These are phyloP conservation scores for Macroventuria anomochaeta DNA, from an alignment of 2,329 filamentous ascomycete species.

Conservation along the genomic window DNA sequence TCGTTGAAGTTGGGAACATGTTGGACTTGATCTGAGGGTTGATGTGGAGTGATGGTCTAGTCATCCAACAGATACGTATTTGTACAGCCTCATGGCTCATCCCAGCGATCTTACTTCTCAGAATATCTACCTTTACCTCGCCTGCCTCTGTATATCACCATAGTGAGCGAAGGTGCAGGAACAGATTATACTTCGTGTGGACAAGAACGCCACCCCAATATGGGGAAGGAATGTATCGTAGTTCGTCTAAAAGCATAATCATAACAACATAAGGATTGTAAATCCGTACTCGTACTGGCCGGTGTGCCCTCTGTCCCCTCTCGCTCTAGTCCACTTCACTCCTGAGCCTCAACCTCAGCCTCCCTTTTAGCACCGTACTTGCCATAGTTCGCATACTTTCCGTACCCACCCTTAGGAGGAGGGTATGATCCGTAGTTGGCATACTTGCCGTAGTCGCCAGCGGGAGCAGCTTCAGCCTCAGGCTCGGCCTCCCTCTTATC, in stretches of 20 bases:
- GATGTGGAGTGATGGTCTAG: too few relatives aligned
- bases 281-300: background rate
- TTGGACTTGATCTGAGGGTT: too few relatives aligned
- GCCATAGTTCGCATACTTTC: slow-evolving; percentile 25
- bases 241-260: background rate
- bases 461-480: background rate
- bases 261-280: slow-evolving; percentile 4
- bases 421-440: slow-evolving; percentile 19
- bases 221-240: slow-evolving; percentile 1
- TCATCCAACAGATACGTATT: too few relatives aligned
- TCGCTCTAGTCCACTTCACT: background rate
- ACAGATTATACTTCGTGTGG: too few relatives aligned
- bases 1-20: too few relatives aligned
- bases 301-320: background rate
- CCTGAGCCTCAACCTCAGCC: background rate
- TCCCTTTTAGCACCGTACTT: slow-evolving; percentile 10
- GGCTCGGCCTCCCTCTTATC: slow-evolving; percentile 6
- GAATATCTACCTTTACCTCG: too few relatives aligned
- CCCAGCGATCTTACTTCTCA: too few relatives aligned
- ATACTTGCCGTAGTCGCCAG: slow-evolving; percentile 16
- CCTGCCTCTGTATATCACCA: too few relatives aligned
- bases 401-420: slow-evolving; percentile 23
- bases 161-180: too few relatives aligned
- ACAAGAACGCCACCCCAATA: too few relatives aligned
- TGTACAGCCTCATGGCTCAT: too few relatives aligned